Conservation (phyloP, 2,329 filamentous ascomycete species). For the Trichoderma harzianum region DNA sequence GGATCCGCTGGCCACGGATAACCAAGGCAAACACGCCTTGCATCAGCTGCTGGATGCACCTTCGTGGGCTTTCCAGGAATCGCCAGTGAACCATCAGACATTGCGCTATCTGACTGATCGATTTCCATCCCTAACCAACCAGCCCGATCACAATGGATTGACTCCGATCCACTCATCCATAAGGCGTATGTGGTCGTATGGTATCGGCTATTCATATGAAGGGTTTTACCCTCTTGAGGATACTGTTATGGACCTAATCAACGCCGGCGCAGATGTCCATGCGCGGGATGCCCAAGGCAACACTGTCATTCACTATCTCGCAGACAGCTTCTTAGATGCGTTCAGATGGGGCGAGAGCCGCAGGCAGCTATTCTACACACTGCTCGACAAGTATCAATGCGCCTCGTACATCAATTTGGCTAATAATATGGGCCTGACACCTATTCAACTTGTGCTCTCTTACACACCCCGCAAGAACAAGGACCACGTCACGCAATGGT, state of each 20-base stretch:
- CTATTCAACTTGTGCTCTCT: not conserved
- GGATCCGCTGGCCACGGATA: not conserved
- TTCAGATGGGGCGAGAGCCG: not conserved
- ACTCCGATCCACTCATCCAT: not conserved
- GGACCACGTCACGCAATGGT: not conserved
- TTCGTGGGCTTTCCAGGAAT: too few species aligned
- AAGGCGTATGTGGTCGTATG: not conserved
- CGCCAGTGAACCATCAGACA: not conserved
- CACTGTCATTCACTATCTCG: constrained; percentile 5
- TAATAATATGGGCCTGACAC: not conserved
- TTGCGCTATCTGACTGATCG: not conserved
- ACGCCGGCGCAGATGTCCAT: not conserved
- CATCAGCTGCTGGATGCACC: not conserved
- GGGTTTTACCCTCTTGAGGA: not conserved
- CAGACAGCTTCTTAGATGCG: not conserved
- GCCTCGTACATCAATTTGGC: not conserved
- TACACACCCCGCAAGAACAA: not conserved
- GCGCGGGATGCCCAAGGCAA: not conserved
- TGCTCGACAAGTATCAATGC: not conserved
- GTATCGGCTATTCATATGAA: not conserved
- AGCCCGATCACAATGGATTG: not conserved
- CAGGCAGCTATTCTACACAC: not conserved
- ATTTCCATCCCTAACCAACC: not conserved
- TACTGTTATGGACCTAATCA: not conserved
- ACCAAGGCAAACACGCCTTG: not conserved